Conservation (phyloP, 768 basidiomycete species). For the Chiua virens region DNA sequence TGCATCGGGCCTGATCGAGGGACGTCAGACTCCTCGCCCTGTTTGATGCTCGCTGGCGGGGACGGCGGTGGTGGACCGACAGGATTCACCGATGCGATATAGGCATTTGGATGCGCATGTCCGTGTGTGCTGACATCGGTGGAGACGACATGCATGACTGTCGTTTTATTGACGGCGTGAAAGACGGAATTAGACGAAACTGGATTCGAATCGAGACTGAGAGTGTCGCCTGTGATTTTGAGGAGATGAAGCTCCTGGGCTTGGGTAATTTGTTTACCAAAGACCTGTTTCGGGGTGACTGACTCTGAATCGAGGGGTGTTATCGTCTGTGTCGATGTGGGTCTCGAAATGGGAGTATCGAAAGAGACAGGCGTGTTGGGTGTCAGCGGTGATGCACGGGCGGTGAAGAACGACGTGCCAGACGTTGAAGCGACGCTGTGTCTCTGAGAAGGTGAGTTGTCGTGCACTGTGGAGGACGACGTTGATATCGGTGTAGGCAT, state of each 20-base stretch:
- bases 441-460: constrained; percentile 8
- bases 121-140: constrained; percentile 13
- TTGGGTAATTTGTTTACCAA: constrained; percentile 25
- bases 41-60: constrained; percentile 43
- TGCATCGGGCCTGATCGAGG: constrained; percentile 23
- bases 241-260: constrained; percentile 55
- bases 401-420: constrained; percentile 27
- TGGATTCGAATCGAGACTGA: constrained; percentile 39
- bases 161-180: constrained; percentile 35
- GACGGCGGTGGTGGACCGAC: constrained; percentile 62
- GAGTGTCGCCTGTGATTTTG: constrained; percentile 34
- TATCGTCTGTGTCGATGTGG: constrained; percentile 26
- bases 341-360: constrained; percentile 19
- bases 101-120: neutral
- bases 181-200: constrained; percentile 25
- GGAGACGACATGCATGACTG: constrained; percentile 32
- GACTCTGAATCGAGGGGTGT: constrained; percentile 12
- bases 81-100: neutral
- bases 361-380: neutral
- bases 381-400: constrained; percentile 24
- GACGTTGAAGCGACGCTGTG: constrained; percentile 28
- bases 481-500: constrained; percentile 17
- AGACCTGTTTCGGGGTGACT: constrained; percentile 35
- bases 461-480: neutral
- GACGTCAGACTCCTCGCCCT: constrained; percentile 10